Evolutionary conservation across 768 basidiomycete genomes (phyloP), one percentile per base, ranked within the genome.

Genomic region (Mycena floridula): DNA sequence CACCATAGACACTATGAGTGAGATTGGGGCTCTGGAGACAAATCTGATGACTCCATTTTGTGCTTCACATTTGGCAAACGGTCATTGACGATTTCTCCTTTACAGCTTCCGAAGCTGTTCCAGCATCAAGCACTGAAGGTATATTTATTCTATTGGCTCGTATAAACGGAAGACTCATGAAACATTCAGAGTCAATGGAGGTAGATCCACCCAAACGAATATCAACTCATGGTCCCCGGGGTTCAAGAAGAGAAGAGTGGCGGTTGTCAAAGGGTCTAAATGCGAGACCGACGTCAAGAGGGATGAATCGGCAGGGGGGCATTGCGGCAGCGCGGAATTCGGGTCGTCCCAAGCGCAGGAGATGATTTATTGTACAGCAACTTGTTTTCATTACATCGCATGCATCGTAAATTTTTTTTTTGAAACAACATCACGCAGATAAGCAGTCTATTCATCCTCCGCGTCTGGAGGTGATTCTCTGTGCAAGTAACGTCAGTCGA

Each of bases 211-310:
- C 64, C 4, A 59, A 59, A 40, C 60, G 58, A 18, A 71, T 92
- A 50, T 92, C 90, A 7, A 94, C 91, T 3, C 88, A 92, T 54
- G 91, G 90, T 11, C 76, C 82, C 3, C 79, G 89, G 25, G 69
- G 73, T 40, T 85, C 87, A 39, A 70, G 91, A 48, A 72, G 87
- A 50, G 90, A 91, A 59, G 72, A 80, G 51, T 94, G 91, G 91
- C 69, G 89, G 58, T 66, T 65, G 45, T 83, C 89, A 20, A 94
- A 91, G 59, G 91, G 91, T 24, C 56, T 88, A 61, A 56, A 67
- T 7, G 63, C 79, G 21, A 59, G 75, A 51, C 69, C 76, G 7
- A 69, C 68, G 48, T 59, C 71, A 7, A 67, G 59, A 30, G 77
- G 74, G 25, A 74, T 82, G 72, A 88, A 86, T 55, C 73, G 81